Percentiles rank a stretch among this genome's conserved stretches.
phyloP scores from a whole-genome alignment of 495 filamentous ascomycete species.

The Penicillium samsonianum region DNA sequence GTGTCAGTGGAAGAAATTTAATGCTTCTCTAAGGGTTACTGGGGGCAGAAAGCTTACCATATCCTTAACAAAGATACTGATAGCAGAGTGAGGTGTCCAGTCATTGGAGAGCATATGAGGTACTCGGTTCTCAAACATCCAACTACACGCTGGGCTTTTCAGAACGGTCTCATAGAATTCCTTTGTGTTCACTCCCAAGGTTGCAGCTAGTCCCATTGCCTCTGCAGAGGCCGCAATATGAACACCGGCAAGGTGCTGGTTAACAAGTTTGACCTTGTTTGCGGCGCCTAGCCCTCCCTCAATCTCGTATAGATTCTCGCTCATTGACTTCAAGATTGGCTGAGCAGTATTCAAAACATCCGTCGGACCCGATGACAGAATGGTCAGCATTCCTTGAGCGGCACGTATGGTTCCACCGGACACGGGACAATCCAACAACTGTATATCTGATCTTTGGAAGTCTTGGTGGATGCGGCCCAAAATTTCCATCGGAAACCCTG shows the following conservation, averaged over 20 bases:
- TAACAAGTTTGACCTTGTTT: slow-evolving; percentile 17
- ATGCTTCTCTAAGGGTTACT: too few species aligned
- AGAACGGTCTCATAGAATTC: slow-evolving; percentile 10
- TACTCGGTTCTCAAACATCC: slow-evolving; percentile 20
- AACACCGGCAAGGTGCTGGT: slow-evolving; percentile 18
- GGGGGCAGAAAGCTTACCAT: slow-evolving; percentile 5
- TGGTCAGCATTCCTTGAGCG: slow-evolving; percentile 9
- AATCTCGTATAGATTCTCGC: slow-evolving; percentile 12
- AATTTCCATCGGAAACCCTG: slow-evolving; percentile 6
- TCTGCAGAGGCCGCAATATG: slow-evolving; percentile 15
- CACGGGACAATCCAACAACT: slow-evolving; percentile 15
- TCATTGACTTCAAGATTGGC: slow-evolving; percentile 14
- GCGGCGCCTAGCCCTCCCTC: slow-evolving; percentile 12
- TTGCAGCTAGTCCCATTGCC: slow-evolving; percentile 15
- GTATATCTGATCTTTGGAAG: slow-evolving; percentile 10
- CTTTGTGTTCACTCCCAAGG: slow-evolving; percentile 15
- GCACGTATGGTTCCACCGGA: slow-evolving; percentile 16
- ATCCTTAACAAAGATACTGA: slow-evolving; percentile 17
- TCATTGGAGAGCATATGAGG: slow-evolving; percentile 15
- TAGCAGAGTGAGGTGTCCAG: slow-evolving; percentile 16
- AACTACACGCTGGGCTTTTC: slow-evolving; percentile 13
- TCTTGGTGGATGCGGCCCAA: slow-evolving; percentile 1
- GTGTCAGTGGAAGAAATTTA: not conserved
- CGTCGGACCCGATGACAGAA: slow-evolving; percentile 11
- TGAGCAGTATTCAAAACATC: slow-evolving; percentile 4